phyloP scores from a whole-genome alignment of 495 filamentous ascomycete genomes.

The Xylaria curta region DNA sequence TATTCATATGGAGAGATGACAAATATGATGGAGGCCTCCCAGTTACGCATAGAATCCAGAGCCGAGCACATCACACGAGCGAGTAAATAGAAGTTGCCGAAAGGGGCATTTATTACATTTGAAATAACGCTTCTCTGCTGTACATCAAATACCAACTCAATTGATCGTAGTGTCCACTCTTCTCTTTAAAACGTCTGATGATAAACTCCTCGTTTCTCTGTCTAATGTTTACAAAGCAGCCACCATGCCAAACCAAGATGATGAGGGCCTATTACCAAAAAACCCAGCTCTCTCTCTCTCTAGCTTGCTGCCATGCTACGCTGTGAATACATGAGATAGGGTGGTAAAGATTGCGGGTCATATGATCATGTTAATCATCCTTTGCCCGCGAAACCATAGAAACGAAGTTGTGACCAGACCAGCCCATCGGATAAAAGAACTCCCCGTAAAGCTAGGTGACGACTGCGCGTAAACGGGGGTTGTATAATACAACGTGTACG shows the following conservation, averaged over 20 bases:
- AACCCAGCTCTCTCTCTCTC: background rate
- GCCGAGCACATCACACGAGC: background rate
- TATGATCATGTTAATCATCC: slow-evolving; percentile 9
- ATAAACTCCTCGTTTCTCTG: slow-evolving; percentile 11
- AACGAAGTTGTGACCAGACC: slow-evolving; percentile 17
- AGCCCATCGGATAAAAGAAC: slow-evolving; percentile 11
- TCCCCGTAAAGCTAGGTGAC: background rate
- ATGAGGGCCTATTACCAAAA: slow-evolving; percentile 2
- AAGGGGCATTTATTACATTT: slow-evolving; percentile 5
- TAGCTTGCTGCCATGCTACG: background rate
- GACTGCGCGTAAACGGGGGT: slow-evolving; percentile 23
- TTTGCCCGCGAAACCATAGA: slow-evolving; percentile 24
- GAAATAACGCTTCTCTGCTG: slow-evolving; percentile 10
- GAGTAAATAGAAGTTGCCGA: background rate
- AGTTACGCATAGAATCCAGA: background rate
- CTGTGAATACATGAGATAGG: background rate
- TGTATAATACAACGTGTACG: slow-evolving; percentile 40
- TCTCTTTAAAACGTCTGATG: background rate
- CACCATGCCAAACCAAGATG: slow-evolving; percentile 7
- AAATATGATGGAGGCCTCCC: background rate
- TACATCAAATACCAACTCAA: slow-evolving; percentile 9
- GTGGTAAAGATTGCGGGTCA: background rate
- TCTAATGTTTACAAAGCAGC: slow-evolving; percentile 19
- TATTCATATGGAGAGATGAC: background rate
- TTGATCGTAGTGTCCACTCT: background rate